Evolutionary conservation across 1,284 basidiomycete genomes (phyloP), one percentile per base, ranked within the genome.

Genomic region (Trametes sp.): DNA sequence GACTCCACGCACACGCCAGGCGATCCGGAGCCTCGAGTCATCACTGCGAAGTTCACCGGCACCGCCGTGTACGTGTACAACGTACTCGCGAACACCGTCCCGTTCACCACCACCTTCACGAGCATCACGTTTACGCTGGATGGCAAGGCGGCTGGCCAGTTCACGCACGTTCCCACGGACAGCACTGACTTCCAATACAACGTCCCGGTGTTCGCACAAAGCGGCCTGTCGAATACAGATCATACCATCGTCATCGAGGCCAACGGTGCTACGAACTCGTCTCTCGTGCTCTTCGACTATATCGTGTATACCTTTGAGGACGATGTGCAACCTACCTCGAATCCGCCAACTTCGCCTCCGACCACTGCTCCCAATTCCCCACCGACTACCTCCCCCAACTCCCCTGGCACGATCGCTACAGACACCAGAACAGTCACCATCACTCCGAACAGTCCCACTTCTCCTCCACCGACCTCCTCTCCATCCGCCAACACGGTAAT

Each of bases 231-330:
- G 21, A 54, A 59, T 26, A 33, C 23, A n/a, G 23, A 41, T 13
- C 64, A 65, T n/a, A 51, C 54, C 1, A 33, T 65, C 26, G 38
- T 23, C 29, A 60, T 64, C 21, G 42, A 52, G 28, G 42, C 53
- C 5, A 46, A 31, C 2, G 48, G 45, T n/a, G 64, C 54, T 13
- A 24, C 45, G 16, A 57, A 54, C 26, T 48, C 36, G 1, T 54
- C 64, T 7, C 57, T 65, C 3, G 36, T 65, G 10, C 57, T 65
- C 10, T 65, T 65, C 46, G 61, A 62, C 46, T 65, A 59, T 41
- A 49, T 57, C 19, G 29, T 62, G 9, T 65, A 65, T 28, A 65
- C 61, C n/a, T 45, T 46, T 14, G 57, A 62, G 16, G 41, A 56
- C 16, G 45, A 41, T 11, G n/a, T 19, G 11, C n/a, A n/a, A 13